Conservation (phyloP, 345 rosid species). For the Anacardium occidentale region DNA sequence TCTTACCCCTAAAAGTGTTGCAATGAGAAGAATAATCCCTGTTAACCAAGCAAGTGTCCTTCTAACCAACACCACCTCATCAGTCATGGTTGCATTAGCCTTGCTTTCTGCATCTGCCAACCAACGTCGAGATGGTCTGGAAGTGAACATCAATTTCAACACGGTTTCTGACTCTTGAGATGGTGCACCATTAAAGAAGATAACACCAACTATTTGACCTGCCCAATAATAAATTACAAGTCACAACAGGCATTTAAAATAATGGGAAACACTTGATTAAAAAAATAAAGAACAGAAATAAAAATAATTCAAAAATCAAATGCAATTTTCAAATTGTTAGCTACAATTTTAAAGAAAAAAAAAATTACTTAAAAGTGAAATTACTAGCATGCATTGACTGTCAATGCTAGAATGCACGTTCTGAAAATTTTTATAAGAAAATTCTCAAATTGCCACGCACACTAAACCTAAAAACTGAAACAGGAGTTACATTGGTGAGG, state of each 20-base stretch:
- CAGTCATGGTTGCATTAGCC: slow-evolving; percentile 25
- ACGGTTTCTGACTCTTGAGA: slow-evolving; percentile 42
- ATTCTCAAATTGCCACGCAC: neutral
- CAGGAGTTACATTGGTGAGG: neutral
- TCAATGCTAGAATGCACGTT: neutral
- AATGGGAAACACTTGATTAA: neutral
- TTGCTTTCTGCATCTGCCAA: slow-evolving; percentile 56
- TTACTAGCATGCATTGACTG: neutral
- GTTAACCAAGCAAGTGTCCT: slow-evolving; percentile 88
- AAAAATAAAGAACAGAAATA: neutral
- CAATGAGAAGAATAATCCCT: slow-evolving; percentile 82
- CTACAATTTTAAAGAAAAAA: neutral
- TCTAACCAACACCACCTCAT: slow-evolving; percentile 61
- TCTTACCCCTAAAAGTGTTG: slow-evolving; percentile 95
- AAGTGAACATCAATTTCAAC: slow-evolving; percentile 44
- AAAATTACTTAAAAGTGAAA: neutral
- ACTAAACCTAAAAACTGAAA: neutral
- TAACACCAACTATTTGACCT: slow-evolving; percentile 89
- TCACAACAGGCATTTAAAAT: slow-evolving; percentile 3
- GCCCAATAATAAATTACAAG: slow-evolving; percentile 23
- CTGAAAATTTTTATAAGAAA: neutral
- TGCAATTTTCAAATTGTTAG: neutral
- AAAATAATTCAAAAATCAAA: neutral
- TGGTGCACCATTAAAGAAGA: slow-evolving; percentile 51
- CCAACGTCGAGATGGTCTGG: slow-evolving; percentile 56